Percentiles rank a stretch among this genome's conserved stretches.
Evolutionary conservation across 805 yeast species (phyloP).

Genomic region (Kluyveromyces wickerhamii): DNA sequence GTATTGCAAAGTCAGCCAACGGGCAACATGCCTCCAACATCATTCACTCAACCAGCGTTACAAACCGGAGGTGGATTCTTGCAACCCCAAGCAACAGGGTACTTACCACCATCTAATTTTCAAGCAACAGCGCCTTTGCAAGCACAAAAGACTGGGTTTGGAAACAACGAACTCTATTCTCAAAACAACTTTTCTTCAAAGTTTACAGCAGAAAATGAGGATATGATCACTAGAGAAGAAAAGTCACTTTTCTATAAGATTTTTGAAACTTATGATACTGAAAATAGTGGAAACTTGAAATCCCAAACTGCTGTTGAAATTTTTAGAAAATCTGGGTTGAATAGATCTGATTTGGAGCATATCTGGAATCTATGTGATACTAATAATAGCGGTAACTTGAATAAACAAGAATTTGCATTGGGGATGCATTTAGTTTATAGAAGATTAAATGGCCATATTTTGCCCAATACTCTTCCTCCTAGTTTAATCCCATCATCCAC

Average conservation of each 20-base stretch:
- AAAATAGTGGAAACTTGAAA: conserved; percentile 58
- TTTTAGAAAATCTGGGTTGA: conserved; percentile 84
- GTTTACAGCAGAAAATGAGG: conserved; percentile 35
- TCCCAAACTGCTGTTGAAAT: conserved; percentile 80
- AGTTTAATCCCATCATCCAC: conserved; percentile 85
- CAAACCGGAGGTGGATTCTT: conserved; percentile 30
- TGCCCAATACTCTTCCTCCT: conserved; percentile 78
- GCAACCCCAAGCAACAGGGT: conserved; percentile 64
- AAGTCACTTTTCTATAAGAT: conserved; percentile 79
- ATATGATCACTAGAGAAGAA: conserved; percentile 80
- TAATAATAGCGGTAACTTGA: conserved; percentile 72
- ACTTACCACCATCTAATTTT: conserved; percentile 40
- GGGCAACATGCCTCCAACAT: conserved; percentile 30
- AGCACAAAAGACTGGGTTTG: conserved; percentile 40
- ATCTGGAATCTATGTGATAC: conserved; percentile 89
- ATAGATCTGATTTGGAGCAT: conserved; percentile 75
- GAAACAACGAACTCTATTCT: conserved; percentile 33
- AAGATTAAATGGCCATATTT: conserved; percentile 77
- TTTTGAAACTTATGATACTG: conserved; percentile 78
- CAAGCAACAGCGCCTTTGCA: conserved; percentile 29
- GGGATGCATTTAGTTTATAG: conserved; percentile 97
- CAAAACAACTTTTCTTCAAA: conserved; percentile 30
- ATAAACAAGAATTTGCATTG: conserved; percentile 86
- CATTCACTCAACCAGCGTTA: background rate
- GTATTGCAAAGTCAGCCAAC: conserved; percentile 35